Evolutionary conservation across 2,329 filamentous ascomycete genomes (phyloP).

Genomic region (Didymellaceae sp.): DNA sequence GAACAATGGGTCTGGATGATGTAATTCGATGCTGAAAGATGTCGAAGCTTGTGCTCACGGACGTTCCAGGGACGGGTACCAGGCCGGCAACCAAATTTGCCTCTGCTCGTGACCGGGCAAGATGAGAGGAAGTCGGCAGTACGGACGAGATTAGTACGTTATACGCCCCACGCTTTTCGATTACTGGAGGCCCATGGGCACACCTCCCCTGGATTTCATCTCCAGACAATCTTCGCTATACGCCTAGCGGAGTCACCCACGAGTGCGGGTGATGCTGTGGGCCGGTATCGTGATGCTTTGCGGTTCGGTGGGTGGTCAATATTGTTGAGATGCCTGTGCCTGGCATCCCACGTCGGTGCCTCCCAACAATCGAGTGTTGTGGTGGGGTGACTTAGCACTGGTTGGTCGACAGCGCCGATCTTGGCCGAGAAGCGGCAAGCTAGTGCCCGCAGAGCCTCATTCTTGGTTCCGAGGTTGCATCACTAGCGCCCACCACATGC

Average conservation of each 20-base stretch:
- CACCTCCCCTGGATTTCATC: slow-evolving; percentile 3
- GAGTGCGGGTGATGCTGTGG: slow-evolving; percentile 10
- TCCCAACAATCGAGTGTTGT: slow-evolving; percentile 1
- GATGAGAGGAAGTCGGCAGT: slow-evolving; percentile 15
- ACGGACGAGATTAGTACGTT: slow-evolving; percentile 18
- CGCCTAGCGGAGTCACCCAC: slow-evolving; percentile 19
- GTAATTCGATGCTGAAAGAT: slow-evolving; percentile 24
- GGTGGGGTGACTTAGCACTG: slow-evolving; percentile 11
- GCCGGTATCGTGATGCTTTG: slow-evolving; percentile 9
- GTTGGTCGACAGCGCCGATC: slow-evolving; percentile 26
- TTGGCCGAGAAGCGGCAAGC: slow-evolving; percentile 26
- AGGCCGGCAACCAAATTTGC: slow-evolving; percentile 15
- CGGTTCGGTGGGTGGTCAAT: slow-evolving; percentile 5
- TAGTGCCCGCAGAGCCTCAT: slow-evolving; percentile 22
- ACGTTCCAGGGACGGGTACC: slow-evolving; percentile 8
- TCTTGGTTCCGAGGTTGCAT: slow-evolving; percentile 27
- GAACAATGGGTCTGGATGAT: slow-evolving; percentile 31
- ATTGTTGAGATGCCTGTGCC: slow-evolving; percentile 10
- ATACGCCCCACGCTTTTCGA: slow-evolving; percentile 19
- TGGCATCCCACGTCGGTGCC: slow-evolving; percentile 7
- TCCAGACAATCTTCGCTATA: slow-evolving; percentile 8
- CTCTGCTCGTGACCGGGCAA: slow-evolving; percentile 22
- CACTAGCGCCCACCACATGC: slow-evolving; percentile 30
- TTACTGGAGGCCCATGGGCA: slow-evolving; percentile 20
- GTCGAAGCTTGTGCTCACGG: slow-evolving; percentile 17